phyloP scores from a whole-genome alignment of 176 grass and related monocot genomes.

The Oryza nivara region DNA sequence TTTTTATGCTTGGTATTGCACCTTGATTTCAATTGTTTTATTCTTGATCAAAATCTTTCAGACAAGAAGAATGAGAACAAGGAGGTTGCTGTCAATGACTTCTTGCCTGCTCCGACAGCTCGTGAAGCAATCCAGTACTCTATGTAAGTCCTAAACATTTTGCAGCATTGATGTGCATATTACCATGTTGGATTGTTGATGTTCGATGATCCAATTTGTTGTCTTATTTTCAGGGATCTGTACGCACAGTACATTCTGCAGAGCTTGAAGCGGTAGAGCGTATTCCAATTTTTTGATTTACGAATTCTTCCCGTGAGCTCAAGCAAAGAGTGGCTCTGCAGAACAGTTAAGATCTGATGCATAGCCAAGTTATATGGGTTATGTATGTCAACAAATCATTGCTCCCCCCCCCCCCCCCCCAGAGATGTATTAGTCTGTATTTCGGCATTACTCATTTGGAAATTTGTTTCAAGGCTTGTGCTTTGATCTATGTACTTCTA shows the following conservation, averaged over 20 bases:
- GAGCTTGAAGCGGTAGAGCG: constrained; percentile 62
- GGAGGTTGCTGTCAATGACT: constrained; percentile 89
- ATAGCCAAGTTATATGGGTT: constrained; percentile 22
- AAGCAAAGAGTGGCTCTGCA: constrained; percentile 14
- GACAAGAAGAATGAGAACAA: constrained; percentile 99
- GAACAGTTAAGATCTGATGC: constrained; percentile 27
- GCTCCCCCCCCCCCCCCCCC: background rate
- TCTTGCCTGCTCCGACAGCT: constrained; percentile 66
- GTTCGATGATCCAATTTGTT: background rate
- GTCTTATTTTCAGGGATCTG: constrained; percentile 62
- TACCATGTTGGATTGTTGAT: background rate
- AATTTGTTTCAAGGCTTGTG: constrained; percentile 9
- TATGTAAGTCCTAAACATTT: constrained; percentile 53
- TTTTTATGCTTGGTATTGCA: background rate
- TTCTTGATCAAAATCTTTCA: constrained; percentile 42
- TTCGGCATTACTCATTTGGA: background rate
- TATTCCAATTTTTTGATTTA: background rate
- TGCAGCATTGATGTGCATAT: background rate
- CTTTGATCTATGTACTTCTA: constrained; percentile 30
- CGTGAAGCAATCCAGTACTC: constrained; percentile 80
- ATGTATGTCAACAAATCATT: background rate
- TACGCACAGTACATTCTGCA: constrained; percentile 82
- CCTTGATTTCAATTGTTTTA: background rate
- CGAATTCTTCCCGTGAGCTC: background rate
- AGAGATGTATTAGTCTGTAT: constrained; percentile 5